phyloP scores from a whole-genome alignment of 2,329 filamentous ascomycete genomes.

The Colletotrichum plurivorum region DNA sequence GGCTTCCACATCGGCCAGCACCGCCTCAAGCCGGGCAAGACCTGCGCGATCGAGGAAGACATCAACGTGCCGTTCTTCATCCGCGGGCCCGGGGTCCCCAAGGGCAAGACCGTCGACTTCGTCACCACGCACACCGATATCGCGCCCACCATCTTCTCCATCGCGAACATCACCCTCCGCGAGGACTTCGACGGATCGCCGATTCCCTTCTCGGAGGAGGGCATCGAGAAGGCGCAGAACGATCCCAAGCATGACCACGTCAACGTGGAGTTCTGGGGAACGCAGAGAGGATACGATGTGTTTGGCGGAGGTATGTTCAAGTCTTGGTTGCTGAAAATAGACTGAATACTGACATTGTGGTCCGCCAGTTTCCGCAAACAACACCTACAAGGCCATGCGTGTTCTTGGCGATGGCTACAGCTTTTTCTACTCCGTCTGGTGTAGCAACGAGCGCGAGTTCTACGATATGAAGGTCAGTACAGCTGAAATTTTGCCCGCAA shows the following conservation, averaged over 20 bases:
- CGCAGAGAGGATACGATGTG: conserved; percentile 31
- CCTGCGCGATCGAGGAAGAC: conserved; percentile 71
- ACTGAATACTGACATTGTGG: neutral
- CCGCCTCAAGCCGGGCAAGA: conserved; percentile 70
- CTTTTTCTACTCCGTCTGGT: conserved; percentile 79
- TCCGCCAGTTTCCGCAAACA: conserved; percentile 50
- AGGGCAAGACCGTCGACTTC: conserved; percentile 54
- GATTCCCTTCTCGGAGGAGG: conserved; percentile 56
- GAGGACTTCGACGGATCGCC: conserved; percentile 70
- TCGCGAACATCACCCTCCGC: conserved; percentile 57
- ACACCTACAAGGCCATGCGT: conserved; percentile 75
- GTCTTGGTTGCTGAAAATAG: accelerated
- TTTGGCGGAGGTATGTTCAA: conserved; percentile 19
- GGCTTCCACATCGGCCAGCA: conserved; percentile 74
- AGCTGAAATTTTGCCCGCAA: neutral
- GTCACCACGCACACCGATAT: conserved; percentile 75
- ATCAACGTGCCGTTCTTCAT: conserved; percentile 71
- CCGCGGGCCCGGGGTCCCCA: conserved; percentile 66
- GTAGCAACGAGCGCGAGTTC: conserved; percentile 76
- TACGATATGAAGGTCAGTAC: conserved; percentile 70
- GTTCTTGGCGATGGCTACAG: conserved; percentile 69
- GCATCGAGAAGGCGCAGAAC: conserved; percentile 43
- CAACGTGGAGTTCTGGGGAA: conserved; percentile 71
- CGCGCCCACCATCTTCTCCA: conserved; percentile 70
- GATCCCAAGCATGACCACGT: conserved; percentile 65